Evolutionary conservation across 345 rosid genomes (phyloP).

Genomic region (Linum lewisii): DNA sequence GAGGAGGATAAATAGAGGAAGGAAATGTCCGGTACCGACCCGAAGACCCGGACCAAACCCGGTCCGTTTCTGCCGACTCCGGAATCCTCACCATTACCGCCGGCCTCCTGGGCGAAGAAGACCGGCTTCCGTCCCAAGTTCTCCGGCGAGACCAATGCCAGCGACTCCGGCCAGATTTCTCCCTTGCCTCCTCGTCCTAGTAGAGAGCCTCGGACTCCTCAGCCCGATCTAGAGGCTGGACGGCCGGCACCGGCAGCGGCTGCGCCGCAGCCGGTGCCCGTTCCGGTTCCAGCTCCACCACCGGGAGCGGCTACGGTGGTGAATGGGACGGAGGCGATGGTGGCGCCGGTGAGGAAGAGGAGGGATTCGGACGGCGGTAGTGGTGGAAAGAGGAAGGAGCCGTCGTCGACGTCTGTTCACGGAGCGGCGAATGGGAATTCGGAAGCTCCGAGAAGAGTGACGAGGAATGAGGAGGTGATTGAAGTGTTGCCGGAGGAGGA

Average conservation of each 20-base stretch:
- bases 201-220: conserved; percentile 26
- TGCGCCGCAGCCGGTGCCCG: conserved; percentile 28
- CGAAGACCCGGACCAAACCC: conserved; percentile 58
- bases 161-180: conserved; percentile 61
- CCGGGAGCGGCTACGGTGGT: conserved; percentile 13
- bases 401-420: conserved; percentile 15
- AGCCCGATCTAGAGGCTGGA: conserved; percentile 75
- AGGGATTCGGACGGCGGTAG: conserved; percentile 58
- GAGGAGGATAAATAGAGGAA: conserved; percentile 10
- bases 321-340: conserved; percentile 18
- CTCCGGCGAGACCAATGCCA: conserved; percentile 86
- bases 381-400: conserved; percentile 28
- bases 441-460: conserved; percentile 39
- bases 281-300: conserved; percentile 1
- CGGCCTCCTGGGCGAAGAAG: conserved; percentile 88
- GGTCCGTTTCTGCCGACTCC: conserved; percentile 69
- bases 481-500: conserved; percentile 69
- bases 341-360: conserved; percentile 50
- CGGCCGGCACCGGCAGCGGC: conserved; percentile 26
- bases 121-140: conserved; percentile 91
- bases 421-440: conserved; percentile 33
- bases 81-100: conserved; percentile 71
- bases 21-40: conserved; percentile 58
- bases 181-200: conserved; percentile 34
- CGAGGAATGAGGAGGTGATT: conserved; percentile 45